These are phyloP conservation scores for Wallacemonas sp. DNA, from an alignment of 208 protist genomes.

Conservation along the genomic window DNA sequence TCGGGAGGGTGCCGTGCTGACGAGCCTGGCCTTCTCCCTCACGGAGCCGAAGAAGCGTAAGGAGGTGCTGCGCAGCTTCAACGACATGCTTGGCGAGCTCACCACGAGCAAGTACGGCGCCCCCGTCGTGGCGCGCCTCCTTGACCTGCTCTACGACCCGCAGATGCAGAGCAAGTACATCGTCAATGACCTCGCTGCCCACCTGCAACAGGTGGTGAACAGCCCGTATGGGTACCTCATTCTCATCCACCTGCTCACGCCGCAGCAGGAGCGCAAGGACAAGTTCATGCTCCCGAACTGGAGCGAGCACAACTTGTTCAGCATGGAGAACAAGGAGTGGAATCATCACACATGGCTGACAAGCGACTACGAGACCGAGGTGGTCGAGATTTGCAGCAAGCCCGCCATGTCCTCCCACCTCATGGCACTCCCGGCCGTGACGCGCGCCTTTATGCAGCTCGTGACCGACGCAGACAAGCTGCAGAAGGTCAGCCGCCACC, in stretches of 20 bases:
- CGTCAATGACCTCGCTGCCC: slow-evolving; percentile 50
- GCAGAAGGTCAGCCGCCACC: slow-evolving; percentile 58
- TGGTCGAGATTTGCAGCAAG: slow-evolving; percentile 84
- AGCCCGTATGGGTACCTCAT: slow-evolving; percentile 87
- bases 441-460: slow-evolving; percentile 55
- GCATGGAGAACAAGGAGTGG: slow-evolving; percentile 74
- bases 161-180: slow-evolving; percentile 88
- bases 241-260: slow-evolving; percentile 85
- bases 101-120: slow-evolving; percentile 82
- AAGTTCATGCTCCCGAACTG: slow-evolving; percentile 80
- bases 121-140: slow-evolving; percentile 82
- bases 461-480: slow-evolving; percentile 27
- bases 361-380: slow-evolving; percentile 61
- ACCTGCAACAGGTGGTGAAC: slow-evolving; percentile 78
- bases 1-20: slow-evolving; percentile 75
- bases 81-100: slow-evolving; percentile 67
- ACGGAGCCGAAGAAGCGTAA: slow-evolving; percentile 83
- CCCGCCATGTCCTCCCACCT: slow-evolving; percentile 77
- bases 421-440: slow-evolving; percentile 56
- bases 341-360: slow-evolving; percentile 90
- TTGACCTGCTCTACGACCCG: slow-evolving; percentile 86
- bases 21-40: slow-evolving; percentile 79
- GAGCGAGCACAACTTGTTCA: slow-evolving; percentile 86
- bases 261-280: slow-evolving; percentile 59
- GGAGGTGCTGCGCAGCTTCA: slow-evolving; percentile 72